A percentile compares a stretch with the other conserved stretches of the same genome.
phyloP scores from a whole-genome alignment of 768 basidiomycete genomes.

The Naganishia vishniacii region DNA sequence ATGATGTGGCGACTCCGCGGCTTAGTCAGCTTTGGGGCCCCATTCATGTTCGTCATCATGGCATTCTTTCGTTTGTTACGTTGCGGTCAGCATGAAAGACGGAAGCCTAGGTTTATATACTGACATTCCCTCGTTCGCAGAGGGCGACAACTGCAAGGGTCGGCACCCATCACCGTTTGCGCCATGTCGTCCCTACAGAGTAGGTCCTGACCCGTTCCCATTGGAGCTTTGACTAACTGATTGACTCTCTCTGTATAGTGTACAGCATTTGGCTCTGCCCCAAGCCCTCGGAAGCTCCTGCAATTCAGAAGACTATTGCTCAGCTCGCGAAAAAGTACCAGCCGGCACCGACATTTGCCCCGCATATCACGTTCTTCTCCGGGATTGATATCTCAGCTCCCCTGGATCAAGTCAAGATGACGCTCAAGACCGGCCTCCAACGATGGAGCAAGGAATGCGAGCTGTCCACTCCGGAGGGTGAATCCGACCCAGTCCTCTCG shows the following conservation, averaged over 20 bases:
- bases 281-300: neutral
- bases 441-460: slow-evolving; percentile 8
- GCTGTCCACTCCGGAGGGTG: neutral
- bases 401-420: slow-evolving; percentile 3
- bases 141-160: too few species aligned
- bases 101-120: too few species aligned
- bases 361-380: slow-evolving; percentile 7
- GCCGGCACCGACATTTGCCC: slow-evolving; percentile 10
- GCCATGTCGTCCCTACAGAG: neutral
- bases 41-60: too few species aligned
- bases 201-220: neutral
- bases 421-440: slow-evolving; percentile 1
- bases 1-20: too few species aligned
- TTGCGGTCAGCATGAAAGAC: too few species aligned
- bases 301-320: slow-evolving; percentile 1
- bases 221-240: neutral
- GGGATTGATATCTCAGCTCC: slow-evolving; percentile 8
- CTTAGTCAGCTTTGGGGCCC: too few species aligned
- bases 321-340: neutral
- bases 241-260: neutral
- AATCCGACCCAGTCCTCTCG: neutral
- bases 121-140: too few species aligned
- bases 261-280: slow-evolving; percentile 16
- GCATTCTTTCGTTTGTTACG: too few species aligned
- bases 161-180: too few species aligned